phyloP scores from a whole-genome alignment of 768 basidiomycete species.

The Tricholoma bakamatsutake region DNA sequence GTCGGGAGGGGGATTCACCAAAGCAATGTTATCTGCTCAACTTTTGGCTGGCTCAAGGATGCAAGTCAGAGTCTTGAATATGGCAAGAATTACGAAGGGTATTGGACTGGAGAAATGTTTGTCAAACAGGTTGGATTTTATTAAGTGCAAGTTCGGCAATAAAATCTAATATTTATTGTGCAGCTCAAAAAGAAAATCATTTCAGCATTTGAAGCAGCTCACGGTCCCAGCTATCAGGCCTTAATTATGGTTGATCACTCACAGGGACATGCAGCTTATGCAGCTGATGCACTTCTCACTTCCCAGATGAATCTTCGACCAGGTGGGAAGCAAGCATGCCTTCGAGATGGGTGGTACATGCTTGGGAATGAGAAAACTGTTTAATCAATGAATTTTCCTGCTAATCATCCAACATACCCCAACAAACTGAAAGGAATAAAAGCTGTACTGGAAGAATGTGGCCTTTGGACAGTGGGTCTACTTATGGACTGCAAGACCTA shows the following conservation, averaged over 20 bases:
- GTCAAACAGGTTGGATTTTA: slow-evolving; percentile 9
- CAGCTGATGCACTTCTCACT: slow-evolving; percentile 26
- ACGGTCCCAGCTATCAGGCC: no score
- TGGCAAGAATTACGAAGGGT: no score
- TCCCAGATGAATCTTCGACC: slow-evolving; percentile 32
- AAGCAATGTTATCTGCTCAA: slow-evolving; percentile 30
- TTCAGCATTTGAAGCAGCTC: slow-evolving; percentile 14
- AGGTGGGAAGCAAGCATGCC: slow-evolving; percentile 31
- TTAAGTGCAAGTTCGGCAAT: background rate
- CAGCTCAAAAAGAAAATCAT: slow-evolving; percentile 24
- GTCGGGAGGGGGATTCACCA: slow-evolving; percentile 30
- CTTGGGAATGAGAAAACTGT: slow-evolving; percentile 16
- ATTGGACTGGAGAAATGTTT: slow-evolving; percentile 25
- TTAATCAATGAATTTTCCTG: slow-evolving; percentile 30
- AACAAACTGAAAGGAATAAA: slow-evolving; percentile 18
- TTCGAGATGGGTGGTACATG: slow-evolving; percentile 27
- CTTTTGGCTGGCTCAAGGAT: slow-evolving; percentile 22
- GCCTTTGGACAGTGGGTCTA: slow-evolving; percentile 7
- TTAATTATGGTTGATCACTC: slow-evolving; percentile 35
- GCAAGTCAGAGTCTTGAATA: slow-evolving; percentile 18
- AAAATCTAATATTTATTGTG: background rate
- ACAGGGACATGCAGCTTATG: slow-evolving; percentile 33
- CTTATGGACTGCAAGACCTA: background rate
- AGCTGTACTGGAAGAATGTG: slow-evolving; percentile 12
- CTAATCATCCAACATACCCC: slow-evolving; percentile 23